phyloP scores from a whole-genome alignment of 768 basidiomycete species.

The Exidia glandulosa region DNA sequence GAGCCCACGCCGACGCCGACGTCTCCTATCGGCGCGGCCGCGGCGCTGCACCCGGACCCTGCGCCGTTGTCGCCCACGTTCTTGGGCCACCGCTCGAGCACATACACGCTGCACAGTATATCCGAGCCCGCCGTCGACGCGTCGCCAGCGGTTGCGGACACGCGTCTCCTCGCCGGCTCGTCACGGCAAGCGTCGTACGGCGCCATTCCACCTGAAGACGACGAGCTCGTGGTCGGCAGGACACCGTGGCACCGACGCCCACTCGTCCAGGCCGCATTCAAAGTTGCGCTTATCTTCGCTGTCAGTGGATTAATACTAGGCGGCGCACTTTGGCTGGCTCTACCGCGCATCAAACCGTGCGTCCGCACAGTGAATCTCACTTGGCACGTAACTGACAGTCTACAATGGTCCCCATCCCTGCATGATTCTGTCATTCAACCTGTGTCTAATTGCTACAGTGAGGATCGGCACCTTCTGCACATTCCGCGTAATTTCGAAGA shows the following conservation, averaged over 20 bases:
- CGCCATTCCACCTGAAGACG: neutral
- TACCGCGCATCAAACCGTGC: constrained; percentile 70
- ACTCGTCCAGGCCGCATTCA: constrained; percentile 70
- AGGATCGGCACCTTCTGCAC: constrained; percentile 62
- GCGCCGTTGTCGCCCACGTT: neutral
- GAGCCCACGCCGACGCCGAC: neutral
- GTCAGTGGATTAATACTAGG: constrained; percentile 60
- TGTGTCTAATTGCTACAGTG: constrained; percentile 30
- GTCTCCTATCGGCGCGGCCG: neutral
- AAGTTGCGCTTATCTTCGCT: constrained; percentile 71
- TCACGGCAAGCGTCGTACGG: neutral
- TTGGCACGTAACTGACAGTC: constrained; percentile 4
- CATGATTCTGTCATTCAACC: constrained; percentile 2
- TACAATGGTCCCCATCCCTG: constrained; percentile 1
- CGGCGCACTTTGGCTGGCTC: constrained; percentile 65
- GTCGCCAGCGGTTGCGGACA: neutral
- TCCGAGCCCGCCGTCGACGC: neutral
- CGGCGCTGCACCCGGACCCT: neutral
- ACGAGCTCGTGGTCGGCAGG: neutral
- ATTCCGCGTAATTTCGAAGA: constrained; percentile 85
- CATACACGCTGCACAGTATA: neutral
- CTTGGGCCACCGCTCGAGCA: neutral
- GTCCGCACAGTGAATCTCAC: constrained; percentile 18
- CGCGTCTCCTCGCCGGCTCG: neutral
- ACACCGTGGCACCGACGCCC: constrained; percentile 21